phyloP scores from a whole-genome alignment of 805 yeast genomes.

The Nadsonia fulvescens region DNA sequence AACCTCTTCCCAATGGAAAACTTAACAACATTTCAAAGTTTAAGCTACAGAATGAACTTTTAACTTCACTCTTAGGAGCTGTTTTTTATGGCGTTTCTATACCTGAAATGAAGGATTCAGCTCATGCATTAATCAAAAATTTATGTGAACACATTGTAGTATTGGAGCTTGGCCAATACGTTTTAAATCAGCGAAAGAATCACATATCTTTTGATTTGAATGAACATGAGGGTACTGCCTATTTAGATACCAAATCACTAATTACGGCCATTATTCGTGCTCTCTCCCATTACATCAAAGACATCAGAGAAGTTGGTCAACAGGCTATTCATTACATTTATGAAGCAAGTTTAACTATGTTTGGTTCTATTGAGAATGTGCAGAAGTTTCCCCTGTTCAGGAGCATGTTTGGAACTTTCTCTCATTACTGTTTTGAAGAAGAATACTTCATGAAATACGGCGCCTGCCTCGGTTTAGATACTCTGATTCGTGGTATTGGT shows the following conservation, averaged over 20 bases:
- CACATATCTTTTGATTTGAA: constrained; percentile 52
- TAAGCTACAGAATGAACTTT: constrained; percentile 36
- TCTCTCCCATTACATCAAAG: constrained; percentile 53
- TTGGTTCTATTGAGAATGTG: constrained; percentile 50
- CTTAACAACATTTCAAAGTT: constrained; percentile 10
- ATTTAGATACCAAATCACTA: constrained; percentile 49
- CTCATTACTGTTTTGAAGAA: constrained; percentile 85
- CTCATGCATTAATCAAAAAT: constrained; percentile 39
- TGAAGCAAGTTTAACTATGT: constrained; percentile 41
- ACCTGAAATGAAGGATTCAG: constrained; percentile 53
- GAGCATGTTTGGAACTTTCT: constrained; percentile 58
- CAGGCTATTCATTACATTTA: constrained; percentile 45
- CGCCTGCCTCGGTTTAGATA: constrained; percentile 67
- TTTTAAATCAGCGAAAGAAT: constrained; percentile 47
- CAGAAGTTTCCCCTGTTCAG: constrained; percentile 60
- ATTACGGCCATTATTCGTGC: constrained; percentile 65
- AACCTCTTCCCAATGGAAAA: constrained; percentile 9
- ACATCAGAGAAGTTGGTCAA: constrained; percentile 56
- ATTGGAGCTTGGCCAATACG: constrained; percentile 55
- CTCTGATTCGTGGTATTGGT: constrained; percentile 47
- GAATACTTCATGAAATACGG: constrained; percentile 74
- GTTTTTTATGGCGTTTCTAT: constrained; percentile 62
- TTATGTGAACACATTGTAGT: constrained; percentile 66
- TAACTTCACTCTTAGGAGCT: constrained; percentile 46
- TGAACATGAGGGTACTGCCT: constrained; percentile 62